Conservation (phyloP, 169 alveolate genomes). For the Nephromyces sp. region DNA sequence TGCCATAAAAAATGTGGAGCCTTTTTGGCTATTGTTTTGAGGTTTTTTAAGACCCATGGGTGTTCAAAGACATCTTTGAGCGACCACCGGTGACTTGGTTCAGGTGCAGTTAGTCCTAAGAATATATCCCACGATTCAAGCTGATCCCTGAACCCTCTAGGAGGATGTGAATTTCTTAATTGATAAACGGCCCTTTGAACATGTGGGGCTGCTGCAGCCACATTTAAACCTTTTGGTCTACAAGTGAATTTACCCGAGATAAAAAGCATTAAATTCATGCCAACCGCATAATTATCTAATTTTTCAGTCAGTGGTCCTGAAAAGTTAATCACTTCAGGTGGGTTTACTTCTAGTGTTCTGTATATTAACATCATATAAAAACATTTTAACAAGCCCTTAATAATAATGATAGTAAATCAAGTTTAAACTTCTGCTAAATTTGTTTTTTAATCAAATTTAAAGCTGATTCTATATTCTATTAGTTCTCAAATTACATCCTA, state of each 20-base stretch:
- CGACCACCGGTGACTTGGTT: conserved; percentile 51
- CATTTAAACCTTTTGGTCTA: conserved; percentile 61
- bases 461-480: no score
- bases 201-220: conserved; percentile 56
- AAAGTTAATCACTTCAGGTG: conserved; percentile 60
- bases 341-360: conserved; percentile 60
- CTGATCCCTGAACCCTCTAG: conserved; percentile 38
- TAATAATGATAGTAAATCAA: no score
- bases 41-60: conserved; percentile 40
- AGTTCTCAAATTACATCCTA: no score
- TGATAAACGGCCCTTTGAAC: conserved; percentile 49
- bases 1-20: conserved; percentile 16
- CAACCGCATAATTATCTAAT: conserved; percentile 64
- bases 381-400: no score
- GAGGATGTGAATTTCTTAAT: conserved; percentile 50
- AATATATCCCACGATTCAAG: conserved; percentile 59
- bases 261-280: conserved; percentile 57
- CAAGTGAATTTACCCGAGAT: conserved; percentile 63
- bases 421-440: no score
- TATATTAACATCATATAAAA: background rate
- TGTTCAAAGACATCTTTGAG: conserved; percentile 53
- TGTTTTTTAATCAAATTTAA: no score
- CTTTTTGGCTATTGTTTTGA: background rate
- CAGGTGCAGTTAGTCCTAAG: conserved; percentile 61
- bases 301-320: conserved; percentile 65